Base-by-base conservation (phyloP, 345 rosid genomes). In the Trapa incisa region DNA sequence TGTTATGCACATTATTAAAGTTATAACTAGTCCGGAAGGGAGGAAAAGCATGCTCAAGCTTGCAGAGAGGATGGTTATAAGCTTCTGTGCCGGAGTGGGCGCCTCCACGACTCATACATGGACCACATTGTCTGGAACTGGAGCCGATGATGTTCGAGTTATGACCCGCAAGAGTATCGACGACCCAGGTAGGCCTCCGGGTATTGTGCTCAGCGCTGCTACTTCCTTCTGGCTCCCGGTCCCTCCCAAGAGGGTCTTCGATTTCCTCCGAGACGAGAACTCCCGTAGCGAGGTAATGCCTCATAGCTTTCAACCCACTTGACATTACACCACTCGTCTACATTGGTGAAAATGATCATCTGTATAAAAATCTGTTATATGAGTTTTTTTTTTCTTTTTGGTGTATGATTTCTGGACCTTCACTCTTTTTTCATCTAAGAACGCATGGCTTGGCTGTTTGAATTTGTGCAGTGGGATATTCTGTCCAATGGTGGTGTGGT, bases 211-310 rank as follows among this genome's bases (percentile, higher is more conserved):
- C 11, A 85, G 88, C 70, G 98, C 92, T 45, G 91, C 96, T 6
- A 84, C 97, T 77, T 95, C 99, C 16, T 91, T 91, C 72, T 95
- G 99, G 99, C 77, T 91, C 67, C 94, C 97, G 9, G 91, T 79
- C 66, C 73, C 91, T 1, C 97, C 88, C 0, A 80, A 80, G 36
- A 68, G 73, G 37, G 84, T 89, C 65, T 89, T 95, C 35, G 89
- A 95, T 72, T 95, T 86, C 75, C 91, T 95, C 41, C 84, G 96
- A 0, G 94, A 95, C 41, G 98, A 89, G 69, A 81, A 78, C 62
- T 81, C 87, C 10, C 83, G 98, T 61, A 71, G 22, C 52, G 83
- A 86, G 89, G 99, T 91, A 22, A 87, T 58, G 38, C 16, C 29
- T 22, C 4, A 11, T 33, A 33, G 58, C 13, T 17, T 62, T n/a